Conservation (phyloP, 2,329 filamentous ascomycete genomes). For the Thielaviopsis populi region DNA sequence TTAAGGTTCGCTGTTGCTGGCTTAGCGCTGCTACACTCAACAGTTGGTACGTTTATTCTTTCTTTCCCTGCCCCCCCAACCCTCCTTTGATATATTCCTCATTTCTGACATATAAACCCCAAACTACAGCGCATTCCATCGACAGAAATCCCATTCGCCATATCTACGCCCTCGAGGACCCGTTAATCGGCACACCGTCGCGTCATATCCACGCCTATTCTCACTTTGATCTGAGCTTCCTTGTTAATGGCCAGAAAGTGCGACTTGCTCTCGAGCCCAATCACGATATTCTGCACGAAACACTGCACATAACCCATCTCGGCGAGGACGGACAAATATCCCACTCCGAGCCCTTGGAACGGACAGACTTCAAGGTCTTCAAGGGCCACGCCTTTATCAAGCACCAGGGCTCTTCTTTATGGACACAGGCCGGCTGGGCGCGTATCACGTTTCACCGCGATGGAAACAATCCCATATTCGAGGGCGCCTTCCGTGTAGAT, state of each 20-base stretch:
- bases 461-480: constrained; percentile 65
- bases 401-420: constrained; percentile 43
- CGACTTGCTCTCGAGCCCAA: constrained; percentile 78
- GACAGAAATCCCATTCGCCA: constrained; percentile 63
- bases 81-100: not conserved
- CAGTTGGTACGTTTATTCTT: constrained; percentile 10
- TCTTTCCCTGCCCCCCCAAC: not conserved
- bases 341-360: constrained; percentile 52
- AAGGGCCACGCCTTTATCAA: constrained; percentile 64
- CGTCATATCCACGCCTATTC: constrained; percentile 68
- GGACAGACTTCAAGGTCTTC: constrained; percentile 66
- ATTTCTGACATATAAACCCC: not conserved
- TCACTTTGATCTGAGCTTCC: constrained; percentile 72
- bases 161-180: constrained; percentile 57
- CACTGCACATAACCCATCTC: constrained; percentile 59
- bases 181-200: constrained; percentile 62
- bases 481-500: constrained; percentile 71
- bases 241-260: constrained; percentile 55
- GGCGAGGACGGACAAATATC: constrained; percentile 54
- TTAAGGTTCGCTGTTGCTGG: constrained; percentile 5
- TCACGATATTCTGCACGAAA: constrained; percentile 68
- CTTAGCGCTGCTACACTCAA: constrained; percentile 12
- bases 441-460: constrained; percentile 65
- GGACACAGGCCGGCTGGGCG: constrained; percentile 76
- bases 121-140: constrained; percentile 47